These are phyloP conservation scores for Exophiala aquamarina DNA, from an alignment of 2,329 filamentous ascomycete species.

Conservation along the genomic window DNA sequence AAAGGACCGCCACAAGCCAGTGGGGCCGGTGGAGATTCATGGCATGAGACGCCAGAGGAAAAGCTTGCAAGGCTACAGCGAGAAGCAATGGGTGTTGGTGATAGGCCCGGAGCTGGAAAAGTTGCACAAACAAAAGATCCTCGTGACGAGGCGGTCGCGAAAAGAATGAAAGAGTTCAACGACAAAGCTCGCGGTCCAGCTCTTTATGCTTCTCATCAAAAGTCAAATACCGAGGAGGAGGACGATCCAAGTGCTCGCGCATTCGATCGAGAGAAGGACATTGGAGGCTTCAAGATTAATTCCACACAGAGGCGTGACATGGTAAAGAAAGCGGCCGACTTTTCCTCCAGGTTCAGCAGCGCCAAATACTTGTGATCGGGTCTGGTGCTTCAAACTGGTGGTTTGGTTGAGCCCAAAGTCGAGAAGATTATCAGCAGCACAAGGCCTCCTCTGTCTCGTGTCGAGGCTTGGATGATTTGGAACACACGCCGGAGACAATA, in stretches of 20 bases:
- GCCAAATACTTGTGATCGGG: slow-evolving; percentile 59
- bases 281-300: slow-evolving; percentile 73
- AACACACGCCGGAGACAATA: too few relatives aligned
- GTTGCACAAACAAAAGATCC: slow-evolving; percentile 21
- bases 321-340: slow-evolving; percentile 75
- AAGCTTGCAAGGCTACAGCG: slow-evolving; percentile 79
- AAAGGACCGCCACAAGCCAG: slow-evolving; percentile 41
- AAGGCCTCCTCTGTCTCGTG: too few relatives aligned
- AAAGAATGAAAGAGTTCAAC: slow-evolving; percentile 59
- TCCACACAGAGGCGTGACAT: slow-evolving; percentile 74
- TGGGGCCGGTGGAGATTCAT: slow-evolving; percentile 58
- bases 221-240: slow-evolving; percentile 55
- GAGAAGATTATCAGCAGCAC: too few relatives aligned
- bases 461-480: too few relatives aligned
- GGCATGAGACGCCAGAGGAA: slow-evolving; percentile 90
- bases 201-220: slow-evolving; percentile 60
- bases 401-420: too few relatives aligned
- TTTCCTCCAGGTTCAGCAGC: slow-evolving; percentile 77
- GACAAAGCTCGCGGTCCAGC: slow-evolving; percentile 58
- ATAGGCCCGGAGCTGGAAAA: slow-evolving; percentile 22
- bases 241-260: slow-evolving; percentile 86
- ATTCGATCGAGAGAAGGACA: slow-evolving; percentile 93
- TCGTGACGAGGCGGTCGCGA: slow-evolving; percentile 41
- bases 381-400: too few relatives aligned
- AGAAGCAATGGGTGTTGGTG: slow-evolving; percentile 72